Conservation (phyloP, 2,329 filamentous ascomycete species). For the Penicillium sp. region DNA sequence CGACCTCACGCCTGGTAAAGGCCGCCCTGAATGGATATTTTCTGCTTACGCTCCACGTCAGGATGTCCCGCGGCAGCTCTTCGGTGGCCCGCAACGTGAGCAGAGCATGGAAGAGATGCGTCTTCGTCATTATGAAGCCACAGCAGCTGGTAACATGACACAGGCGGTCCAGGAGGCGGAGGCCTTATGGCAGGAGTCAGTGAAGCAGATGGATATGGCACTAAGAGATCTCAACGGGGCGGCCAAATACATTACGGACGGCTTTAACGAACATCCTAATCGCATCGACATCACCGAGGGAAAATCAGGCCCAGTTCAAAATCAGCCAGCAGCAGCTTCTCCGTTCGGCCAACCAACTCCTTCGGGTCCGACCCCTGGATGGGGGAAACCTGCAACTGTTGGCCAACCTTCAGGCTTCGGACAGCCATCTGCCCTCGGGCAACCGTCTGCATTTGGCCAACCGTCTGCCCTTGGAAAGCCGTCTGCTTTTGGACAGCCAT, state of each 20-base stretch:
- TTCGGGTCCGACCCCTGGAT: neutral
- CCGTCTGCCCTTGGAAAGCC: slow-evolving; percentile 16
- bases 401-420: slow-evolving; percentile 32
- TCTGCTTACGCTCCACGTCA: slow-evolving; percentile 76
- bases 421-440: slow-evolving; percentile 30
- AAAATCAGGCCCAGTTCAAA: slow-evolving; percentile 22
- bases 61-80: slow-evolving; percentile 73
- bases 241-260: slow-evolving; percentile 60
- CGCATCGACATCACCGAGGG: slow-evolving; percentile 52
- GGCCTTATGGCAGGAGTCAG: slow-evolving; percentile 57
- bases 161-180: slow-evolving; percentile 48
- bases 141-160: slow-evolving; percentile 55
- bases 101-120: slow-evolving; percentile 85
- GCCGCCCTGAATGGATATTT: slow-evolving; percentile 76
- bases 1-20: slow-evolving; percentile 57
- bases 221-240: slow-evolving; percentile 66
- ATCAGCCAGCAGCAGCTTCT: slow-evolving; percentile 9
- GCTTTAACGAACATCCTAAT: slow-evolving; percentile 67
- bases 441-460: slow-evolving; percentile 19
- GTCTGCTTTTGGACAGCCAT: slow-evolving; percentile 19
- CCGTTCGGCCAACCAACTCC: slow-evolving; percentile 28
- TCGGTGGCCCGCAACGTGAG: slow-evolving; percentile 72
- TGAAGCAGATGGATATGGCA: slow-evolving; percentile 66
- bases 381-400: slow-evolving; percentile 7
- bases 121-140: slow-evolving; percentile 61